Evolutionary conservation across 139 green algal genomes (phyloP).

Genomic region (Tetraselmis striata): DNA sequence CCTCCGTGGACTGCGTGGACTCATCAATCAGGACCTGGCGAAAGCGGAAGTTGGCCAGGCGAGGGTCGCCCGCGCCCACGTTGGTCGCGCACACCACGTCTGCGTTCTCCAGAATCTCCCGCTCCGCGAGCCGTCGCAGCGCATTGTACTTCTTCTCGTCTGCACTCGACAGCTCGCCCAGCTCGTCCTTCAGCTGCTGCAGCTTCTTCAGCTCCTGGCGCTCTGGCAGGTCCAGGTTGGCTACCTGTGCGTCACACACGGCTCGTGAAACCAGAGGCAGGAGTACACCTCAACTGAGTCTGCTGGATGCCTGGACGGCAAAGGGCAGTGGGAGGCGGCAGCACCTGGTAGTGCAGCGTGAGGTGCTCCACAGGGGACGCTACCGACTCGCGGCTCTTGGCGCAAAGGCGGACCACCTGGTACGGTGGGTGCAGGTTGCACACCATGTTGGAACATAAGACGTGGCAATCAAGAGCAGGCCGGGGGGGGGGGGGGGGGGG

Average conservation of each 20-base stretch:
- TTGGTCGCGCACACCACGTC: constrained; percentile 87
- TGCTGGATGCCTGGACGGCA: no score
- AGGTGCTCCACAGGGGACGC: constrained; percentile 83
- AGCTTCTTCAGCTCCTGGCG: constrained; percentile 84
- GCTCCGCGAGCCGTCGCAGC: constrained; percentile 58
- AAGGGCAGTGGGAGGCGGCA: no score
- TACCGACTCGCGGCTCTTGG: constrained; percentile 81
- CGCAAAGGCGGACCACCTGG: constrained; percentile 85
- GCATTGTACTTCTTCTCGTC: constrained; percentile 87
- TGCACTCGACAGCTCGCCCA: constrained; percentile 68
- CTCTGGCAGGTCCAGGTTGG: constrained; percentile 71
- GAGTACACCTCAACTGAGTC: no score
- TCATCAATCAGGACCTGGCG: constrained; percentile 90
- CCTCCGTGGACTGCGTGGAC: constrained; percentile 88
- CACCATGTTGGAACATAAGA: no score
- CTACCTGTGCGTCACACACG: constrained; percentile 51
- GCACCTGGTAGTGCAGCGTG: constrained; percentile 92
- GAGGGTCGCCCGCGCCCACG: constrained; percentile 83
- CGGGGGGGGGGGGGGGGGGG: no score
- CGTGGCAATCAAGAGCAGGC: no score
- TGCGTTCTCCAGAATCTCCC: constrained; percentile 76
- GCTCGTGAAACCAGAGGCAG: background rate
- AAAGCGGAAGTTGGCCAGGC: constrained; percentile 80
- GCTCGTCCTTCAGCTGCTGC: constrained; percentile 74
- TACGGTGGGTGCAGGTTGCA: no score